phyloP scores from a whole-genome alignment of 2,329 filamentous ascomycete species.

The Orbilia brochopaga region DNA sequence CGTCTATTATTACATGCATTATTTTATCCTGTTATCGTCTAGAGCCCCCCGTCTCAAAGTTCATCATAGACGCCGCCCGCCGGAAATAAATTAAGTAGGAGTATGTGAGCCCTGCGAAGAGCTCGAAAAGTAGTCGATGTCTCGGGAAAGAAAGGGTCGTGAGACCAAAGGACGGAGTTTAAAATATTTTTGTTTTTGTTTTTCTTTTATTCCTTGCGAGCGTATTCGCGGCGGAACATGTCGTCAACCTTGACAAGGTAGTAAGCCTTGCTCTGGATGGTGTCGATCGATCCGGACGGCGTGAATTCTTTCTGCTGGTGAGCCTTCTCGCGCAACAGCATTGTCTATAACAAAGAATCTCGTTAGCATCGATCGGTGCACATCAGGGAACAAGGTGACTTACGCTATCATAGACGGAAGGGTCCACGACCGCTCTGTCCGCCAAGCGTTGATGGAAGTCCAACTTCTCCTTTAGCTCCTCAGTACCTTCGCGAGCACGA shows the following conservation, averaged over 20 bases:
- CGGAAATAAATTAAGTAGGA: neutral
- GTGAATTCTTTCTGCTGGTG: slow-evolving; percentile 81
- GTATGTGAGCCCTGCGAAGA: slow-evolving; percentile 2
- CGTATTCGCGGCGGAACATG: slow-evolving; percentile 83
- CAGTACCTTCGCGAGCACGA: slow-evolving; percentile 74
- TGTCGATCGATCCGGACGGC: slow-evolving; percentile 72
- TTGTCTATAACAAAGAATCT: slow-evolving; percentile 66
- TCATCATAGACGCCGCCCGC: neutral
- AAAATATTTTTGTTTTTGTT: neutral
- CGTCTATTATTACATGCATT: neutral
- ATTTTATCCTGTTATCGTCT: neutral
- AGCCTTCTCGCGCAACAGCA: slow-evolving; percentile 78
- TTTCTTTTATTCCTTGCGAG: slow-evolving; percentile 70
- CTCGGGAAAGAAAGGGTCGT: neutral
- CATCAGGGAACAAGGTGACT: slow-evolving; percentile 56
- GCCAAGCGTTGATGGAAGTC: slow-evolving; percentile 73
- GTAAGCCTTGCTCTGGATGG: slow-evolving; percentile 72
- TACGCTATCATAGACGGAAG: slow-evolving; percentile 76
- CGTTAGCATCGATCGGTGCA: slow-evolving; percentile 53
- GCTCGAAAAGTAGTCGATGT: neutral
- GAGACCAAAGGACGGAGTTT: neutral
- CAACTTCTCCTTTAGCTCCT: slow-evolving; percentile 70
- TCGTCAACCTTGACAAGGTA: slow-evolving; percentile 81
- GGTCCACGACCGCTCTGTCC: slow-evolving; percentile 69
- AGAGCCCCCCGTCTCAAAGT: neutral